Evolutionary conservation across 805 yeast genomes (phyloP).

Genomic region (Starmerella stellata): DNA sequence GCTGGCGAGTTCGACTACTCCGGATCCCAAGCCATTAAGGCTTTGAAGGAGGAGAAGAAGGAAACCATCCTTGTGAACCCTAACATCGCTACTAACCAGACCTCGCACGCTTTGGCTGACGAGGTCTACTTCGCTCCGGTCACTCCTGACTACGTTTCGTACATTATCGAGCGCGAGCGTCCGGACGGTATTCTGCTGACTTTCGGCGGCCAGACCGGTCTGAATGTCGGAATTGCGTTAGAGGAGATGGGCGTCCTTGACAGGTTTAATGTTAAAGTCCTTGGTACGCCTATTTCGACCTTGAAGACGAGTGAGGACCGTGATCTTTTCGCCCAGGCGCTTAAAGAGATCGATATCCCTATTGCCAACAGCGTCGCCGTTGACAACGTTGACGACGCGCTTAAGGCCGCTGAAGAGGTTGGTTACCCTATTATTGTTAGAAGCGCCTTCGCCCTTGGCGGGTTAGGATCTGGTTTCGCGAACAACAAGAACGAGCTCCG

Average conservation of each 20-base stretch:
- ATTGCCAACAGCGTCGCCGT: constrained; percentile 96
- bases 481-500: constrained; percentile 61
- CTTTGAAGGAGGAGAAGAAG: constrained; percentile 77
- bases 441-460: constrained; percentile 94
- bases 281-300: constrained; percentile 95
- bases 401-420: constrained; percentile 68
- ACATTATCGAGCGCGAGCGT: constrained; percentile 84
- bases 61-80: constrained; percentile 78
- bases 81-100: constrained; percentile 91
- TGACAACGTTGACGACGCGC: constrained; percentile 79
- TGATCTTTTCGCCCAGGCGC: constrained; percentile 85
- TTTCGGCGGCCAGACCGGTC: constrained; percentile 96
- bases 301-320: constrained; percentile 95
- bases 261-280: constrained; percentile 76
- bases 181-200: constrained; percentile 94
- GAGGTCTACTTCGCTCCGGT: constrained; percentile 92
- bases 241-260: constrained; percentile 90
- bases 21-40: constrained; percentile 91
- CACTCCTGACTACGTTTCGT: constrained; percentile 87
- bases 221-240: constrained; percentile 86
- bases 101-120: constrained; percentile 87
- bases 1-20: constrained; percentile 97
- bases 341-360: constrained; percentile 87
- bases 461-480: constrained; percentile 95
- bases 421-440: constrained; percentile 95